Evolutionary conservation across 2,329 filamentous ascomycete genomes (phyloP).

Genomic region (Hypoxylon sp.): DNA sequence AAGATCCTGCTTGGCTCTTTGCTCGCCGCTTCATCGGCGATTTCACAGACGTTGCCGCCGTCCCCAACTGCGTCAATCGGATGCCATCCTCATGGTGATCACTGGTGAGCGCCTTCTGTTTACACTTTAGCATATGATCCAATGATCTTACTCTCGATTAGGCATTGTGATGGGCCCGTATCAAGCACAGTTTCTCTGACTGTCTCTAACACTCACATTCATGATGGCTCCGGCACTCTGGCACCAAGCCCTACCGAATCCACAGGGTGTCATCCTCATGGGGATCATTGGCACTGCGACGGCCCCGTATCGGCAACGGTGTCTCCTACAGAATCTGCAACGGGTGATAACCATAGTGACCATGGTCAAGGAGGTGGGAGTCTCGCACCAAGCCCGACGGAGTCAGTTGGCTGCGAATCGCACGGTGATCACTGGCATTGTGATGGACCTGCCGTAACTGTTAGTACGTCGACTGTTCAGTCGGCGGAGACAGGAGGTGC

Average conservation of each 20-base stretch:
- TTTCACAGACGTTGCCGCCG: constrained; percentile 38
- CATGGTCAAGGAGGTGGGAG: constrained; percentile 40
- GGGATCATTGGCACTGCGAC: constrained; percentile 18
- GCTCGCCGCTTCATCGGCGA: constrained; percentile 27
- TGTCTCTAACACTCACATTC: constrained; percentile 25
- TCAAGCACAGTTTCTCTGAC: constrained; percentile 12
- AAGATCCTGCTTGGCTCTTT: constrained; percentile 28
- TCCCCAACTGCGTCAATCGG: constrained; percentile 51
- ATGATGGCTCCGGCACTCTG: not conserved
- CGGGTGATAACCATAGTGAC: constrained; percentile 30
- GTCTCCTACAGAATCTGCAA: constrained; percentile 8
- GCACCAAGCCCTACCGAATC: constrained; percentile 40
- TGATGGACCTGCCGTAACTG: constrained; percentile 39
- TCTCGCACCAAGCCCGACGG: constrained; percentile 56
- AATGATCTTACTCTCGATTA: not conserved
- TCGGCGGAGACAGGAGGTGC: constrained; percentile 19
- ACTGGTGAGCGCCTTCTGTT: constrained; percentile 49
- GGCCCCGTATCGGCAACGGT: constrained; percentile 34
- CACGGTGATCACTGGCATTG: constrained; percentile 60
- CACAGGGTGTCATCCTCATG: not conserved
- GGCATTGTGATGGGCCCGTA: constrained; percentile 39
- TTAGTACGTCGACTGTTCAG: constrained; percentile 5
- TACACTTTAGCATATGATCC: not conserved
- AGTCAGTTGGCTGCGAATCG: constrained; percentile 56
- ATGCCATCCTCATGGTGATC: constrained; percentile 59